These are phyloP conservation scores for Amphicarpaea edgeworthii DNA, from an alignment of 306 rosid genomes.

Conservation along the genomic window DNA sequence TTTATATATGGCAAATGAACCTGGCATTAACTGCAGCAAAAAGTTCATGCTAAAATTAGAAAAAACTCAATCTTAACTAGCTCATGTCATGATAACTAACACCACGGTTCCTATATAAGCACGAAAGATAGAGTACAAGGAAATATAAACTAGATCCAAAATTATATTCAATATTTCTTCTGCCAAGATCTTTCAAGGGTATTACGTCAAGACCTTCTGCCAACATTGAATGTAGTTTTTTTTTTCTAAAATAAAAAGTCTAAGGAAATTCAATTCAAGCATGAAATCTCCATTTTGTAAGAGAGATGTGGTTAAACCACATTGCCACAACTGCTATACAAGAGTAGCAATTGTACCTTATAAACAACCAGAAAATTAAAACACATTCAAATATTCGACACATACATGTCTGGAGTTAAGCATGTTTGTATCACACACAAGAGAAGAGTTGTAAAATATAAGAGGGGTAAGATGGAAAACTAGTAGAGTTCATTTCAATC, in stretches of 20 bases:
- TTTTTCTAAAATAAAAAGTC: background rate
- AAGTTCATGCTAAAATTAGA: too few relatives aligned
- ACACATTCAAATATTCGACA: constrained; percentile 46
- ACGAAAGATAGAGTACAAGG: too few relatives aligned
- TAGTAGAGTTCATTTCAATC: constrained; percentile 42
- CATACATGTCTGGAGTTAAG: constrained; percentile 29
- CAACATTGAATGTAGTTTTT: constrained; percentile 35
- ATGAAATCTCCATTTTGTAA: constrained; percentile 23
- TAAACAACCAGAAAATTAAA: constrained; percentile 31
- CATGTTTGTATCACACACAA: constrained; percentile 43
- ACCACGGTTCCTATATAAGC: too few relatives aligned
- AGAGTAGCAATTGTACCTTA: constrained; percentile 26
- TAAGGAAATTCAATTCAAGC: constrained; percentile 6
- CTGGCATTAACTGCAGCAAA: too few relatives aligned
- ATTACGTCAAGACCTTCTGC: constrained; percentile 44
- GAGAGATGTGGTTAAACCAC: constrained; percentile 28
- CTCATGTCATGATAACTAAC: too few relatives aligned
- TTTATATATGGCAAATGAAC: too few relatives aligned
- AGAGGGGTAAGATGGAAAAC: constrained; percentile 37
- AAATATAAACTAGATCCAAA: too few relatives aligned
- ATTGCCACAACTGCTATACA: constrained; percentile 37
- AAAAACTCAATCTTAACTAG: too few relatives aligned
- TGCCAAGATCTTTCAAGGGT: constrained; percentile 31
- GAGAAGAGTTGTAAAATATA: constrained; percentile 33
- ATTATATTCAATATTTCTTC: too few relatives aligned